These are phyloP conservation scores for Talinum fruticosum DNA, from an alignment of 148 eudicot species.

Conservation along the genomic window DNA sequence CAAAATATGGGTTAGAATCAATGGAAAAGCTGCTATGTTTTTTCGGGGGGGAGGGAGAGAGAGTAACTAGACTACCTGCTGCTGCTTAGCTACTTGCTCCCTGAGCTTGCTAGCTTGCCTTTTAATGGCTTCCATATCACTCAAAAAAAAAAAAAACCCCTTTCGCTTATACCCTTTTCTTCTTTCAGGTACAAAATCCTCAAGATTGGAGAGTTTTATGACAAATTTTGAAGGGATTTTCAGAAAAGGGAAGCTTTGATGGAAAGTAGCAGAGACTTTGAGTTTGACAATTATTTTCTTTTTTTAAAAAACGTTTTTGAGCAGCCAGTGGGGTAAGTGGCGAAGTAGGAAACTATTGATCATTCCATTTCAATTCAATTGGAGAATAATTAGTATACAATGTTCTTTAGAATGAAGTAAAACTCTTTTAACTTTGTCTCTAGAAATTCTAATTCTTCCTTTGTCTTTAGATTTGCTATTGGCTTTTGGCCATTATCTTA, in stretches of 20 bases:
- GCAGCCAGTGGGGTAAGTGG: not conserved
- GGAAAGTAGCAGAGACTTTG: not conserved
- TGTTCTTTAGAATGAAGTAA: too few species aligned
- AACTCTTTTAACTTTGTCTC: too few species aligned
- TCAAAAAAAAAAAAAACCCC: not conserved
- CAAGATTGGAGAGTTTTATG: slow-evolving; percentile 4
- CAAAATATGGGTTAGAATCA: not conserved
- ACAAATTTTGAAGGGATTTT: not conserved
- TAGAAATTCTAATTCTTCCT: too few species aligned
- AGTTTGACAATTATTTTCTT: not conserved
- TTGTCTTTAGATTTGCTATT: too few species aligned
- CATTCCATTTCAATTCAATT: too few species aligned
- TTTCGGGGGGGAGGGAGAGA: not conserved
- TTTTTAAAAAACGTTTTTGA: not conserved
- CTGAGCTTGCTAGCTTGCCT: slow-evolving; percentile 83
- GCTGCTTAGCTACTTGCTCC: slow-evolving; percentile 88
- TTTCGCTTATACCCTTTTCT: not conserved
- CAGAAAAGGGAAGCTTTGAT: not conserved
- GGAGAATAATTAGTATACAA: too few species aligned
- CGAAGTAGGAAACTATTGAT: not conserved
- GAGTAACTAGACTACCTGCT: slow-evolving; percentile 46
- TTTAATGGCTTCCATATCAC: slow-evolving; percentile 72
- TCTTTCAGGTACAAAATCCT: slow-evolving; percentile 3
- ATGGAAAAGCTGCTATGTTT: not conserved
- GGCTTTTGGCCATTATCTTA: too few species aligned